Percentiles rank a stretch among this genome's conserved stretches.
phyloP scores from a whole-genome alignment of 1,284 basidiomycete genomes.

The Ganoderma multipileum region DNA sequence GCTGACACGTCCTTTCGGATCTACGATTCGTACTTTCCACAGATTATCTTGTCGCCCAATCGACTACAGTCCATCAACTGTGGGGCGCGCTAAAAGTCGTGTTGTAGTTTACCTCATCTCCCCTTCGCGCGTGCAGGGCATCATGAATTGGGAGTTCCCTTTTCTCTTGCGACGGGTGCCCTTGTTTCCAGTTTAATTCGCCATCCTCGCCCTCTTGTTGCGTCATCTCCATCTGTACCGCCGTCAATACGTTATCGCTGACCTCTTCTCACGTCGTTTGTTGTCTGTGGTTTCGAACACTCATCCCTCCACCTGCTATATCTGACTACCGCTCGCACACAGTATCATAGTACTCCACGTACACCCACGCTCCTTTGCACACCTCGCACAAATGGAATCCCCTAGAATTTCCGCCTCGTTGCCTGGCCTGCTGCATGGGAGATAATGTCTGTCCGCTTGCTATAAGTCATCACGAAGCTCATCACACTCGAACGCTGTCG shows the following conservation, averaged over 20 bases:
- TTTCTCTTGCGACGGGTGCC: neutral
- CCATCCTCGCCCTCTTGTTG: constrained; percentile 12
- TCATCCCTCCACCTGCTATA: neutral
- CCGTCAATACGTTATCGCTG: neutral
- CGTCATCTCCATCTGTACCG: neutral
- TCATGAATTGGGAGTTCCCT: constrained; percentile 1
- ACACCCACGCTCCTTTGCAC: neutral
- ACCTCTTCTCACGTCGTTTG: neutral
- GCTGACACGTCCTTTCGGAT: neutral
- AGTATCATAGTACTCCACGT: neutral
- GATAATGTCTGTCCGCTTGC: neutral
- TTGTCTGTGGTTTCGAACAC: neutral
- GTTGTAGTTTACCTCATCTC: neutral
- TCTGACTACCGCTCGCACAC: neutral
- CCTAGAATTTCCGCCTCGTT: neutral
- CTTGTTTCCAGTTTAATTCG: neutral
- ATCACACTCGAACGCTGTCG: too few species aligned
- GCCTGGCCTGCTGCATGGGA: neutral
- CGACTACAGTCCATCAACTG: neutral
- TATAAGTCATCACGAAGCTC: too few species aligned
- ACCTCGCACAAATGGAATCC: neutral
- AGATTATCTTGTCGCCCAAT: neutral
- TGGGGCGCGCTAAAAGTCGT: neutral
- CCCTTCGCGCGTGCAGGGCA: constrained; percentile 11
- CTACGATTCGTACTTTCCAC: too few species aligned